Conservation (phyloP, 805 yeast species). For the Ogataea siamensis region DNA sequence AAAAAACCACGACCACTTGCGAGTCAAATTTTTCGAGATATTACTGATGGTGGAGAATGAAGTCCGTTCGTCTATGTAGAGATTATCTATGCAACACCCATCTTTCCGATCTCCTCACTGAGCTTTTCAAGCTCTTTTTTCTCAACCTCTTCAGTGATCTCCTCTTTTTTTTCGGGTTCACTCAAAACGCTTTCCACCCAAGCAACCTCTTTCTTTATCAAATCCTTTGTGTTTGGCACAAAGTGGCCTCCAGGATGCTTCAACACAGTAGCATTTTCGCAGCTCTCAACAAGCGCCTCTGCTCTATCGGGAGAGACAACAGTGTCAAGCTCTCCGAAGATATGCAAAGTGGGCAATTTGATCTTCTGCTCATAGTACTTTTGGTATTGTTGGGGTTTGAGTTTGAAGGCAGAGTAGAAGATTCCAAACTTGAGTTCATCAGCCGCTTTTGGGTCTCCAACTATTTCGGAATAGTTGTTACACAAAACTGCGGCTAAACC, state of each 20-base stretch:
- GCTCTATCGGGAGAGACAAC: slow-evolving; percentile 77
- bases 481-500: slow-evolving; percentile 74
- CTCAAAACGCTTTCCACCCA: slow-evolving; percentile 33
- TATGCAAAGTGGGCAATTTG: slow-evolving; percentile 55
- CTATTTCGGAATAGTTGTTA: slow-evolving; percentile 53
- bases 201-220: slow-evolving; percentile 33
- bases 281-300: slow-evolving; percentile 55
- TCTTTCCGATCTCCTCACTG: slow-evolving; percentile 28
- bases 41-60: not conserved
- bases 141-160: slow-evolving; percentile 6
- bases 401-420: slow-evolving; percentile 62
- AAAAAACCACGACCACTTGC: too few species aligned
- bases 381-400: slow-evolving; percentile 29
- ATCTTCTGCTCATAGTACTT: slow-evolving; percentile 31
- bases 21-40: too few species aligned
- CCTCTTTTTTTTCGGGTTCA: slow-evolving; percentile 12
- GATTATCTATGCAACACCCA: slow-evolving; percentile 28
- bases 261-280: slow-evolving; percentile 44
- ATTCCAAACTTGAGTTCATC: slow-evolving; percentile 65
- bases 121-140: slow-evolving; percentile 27
- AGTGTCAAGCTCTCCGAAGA: slow-evolving; percentile 84
- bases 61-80: not conserved
- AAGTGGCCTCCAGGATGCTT: slow-evolving; percentile 97
- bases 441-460: slow-evolving; percentile 42
- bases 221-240: slow-evolving; percentile 79